Evolutionary conservation across 2,329 filamentous ascomycete genomes (phyloP), one percentile per base, ranked within the genome.

Genomic region (Aureobasidium sp.): DNA sequence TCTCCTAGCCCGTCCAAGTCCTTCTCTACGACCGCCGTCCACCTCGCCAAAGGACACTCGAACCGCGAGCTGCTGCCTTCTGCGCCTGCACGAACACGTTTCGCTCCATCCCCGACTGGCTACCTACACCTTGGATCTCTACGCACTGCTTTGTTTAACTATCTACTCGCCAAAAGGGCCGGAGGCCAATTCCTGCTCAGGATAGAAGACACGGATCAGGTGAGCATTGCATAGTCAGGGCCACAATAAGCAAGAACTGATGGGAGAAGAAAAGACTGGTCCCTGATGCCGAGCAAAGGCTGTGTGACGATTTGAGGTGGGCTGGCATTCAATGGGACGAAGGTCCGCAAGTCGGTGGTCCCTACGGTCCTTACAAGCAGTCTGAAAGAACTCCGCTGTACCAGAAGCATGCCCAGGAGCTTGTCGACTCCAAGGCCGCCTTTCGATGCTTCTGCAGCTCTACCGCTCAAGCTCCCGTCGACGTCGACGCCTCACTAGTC

Each of bases 131-230:
- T 99, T 13, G 94, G 94, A 4, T 96, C 92, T 0, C 75, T 99
- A 39, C 82, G 94, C 62, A 99, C 94, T 0, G 95, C 95, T 0
- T 76, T 99, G n/a, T 97, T 91, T 78, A 97, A 96, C 70, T 97
- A 93, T 67, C 78, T 99, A 5, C 81, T 96, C n/a, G 92, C 94
- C 0, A 89, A 87, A 69, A 85, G 88, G 3, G 96, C 94, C 0
- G 87, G 88, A 5, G 94, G 94, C 7, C 88, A 96, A 72, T 99
- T 99, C 69, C 76, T 99, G 11, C 77, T 99, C 54, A 85, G 94
- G 10, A 86, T 99, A 65, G 94, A 99, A 77, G 94, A 99, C 73
- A 99, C 94, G 5, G 94, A 97, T 75, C 89, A 90, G 81, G 89
- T 91, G 75, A 67, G 80, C 36, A 49, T 36, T 32, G 11, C 42